Evolutionary conservation across 768 basidiomycete species (phyloP), one percentile per base, ranked within the genome.

Genomic region (Russula emetica): DNA sequence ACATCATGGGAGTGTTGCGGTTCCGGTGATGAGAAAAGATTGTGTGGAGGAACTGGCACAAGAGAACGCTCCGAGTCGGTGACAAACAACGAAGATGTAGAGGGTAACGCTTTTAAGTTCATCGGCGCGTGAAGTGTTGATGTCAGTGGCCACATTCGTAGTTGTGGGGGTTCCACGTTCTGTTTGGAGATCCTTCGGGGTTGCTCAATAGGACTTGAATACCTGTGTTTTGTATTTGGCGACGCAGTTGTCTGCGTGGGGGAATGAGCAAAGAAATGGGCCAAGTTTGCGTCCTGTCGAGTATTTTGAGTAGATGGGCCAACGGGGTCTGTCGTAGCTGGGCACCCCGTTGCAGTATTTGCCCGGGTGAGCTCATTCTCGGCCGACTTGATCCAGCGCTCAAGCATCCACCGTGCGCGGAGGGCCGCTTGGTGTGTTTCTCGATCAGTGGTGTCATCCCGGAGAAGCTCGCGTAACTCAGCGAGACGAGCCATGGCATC

Each of bases 231-330:
- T 14, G 40, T 13, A 2, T 56, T 47, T n/a, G 45, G 51, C 30
- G 52, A 22, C 3, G 22, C n/a, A 9, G 60, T 20, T 47, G 42
- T 62, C 16, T 28, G 64, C 7, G 67, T 68, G 8, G 67, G 67
- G n/a, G 67, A 68, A 62, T 60, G 52, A 2, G 67, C 36, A 26
- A 68, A 68, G 57, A 68, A 68, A 24, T 60, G 38, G 16, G 67
- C 61, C 28, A 68, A 28, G 55, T 68, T 68, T 22, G 65, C 47
- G 8, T 66, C 59, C 40, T 24, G 58, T 44, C 66, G 59, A 55
- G 63, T 38, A 16, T 36, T 40, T 18, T 32, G 44, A 2, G 49
- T 38, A 11, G 50, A 26, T 11, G 50, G 38, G 24, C 36, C n/a
- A 3, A 45, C 9, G 11, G 30, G 14, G 9, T 45, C 55, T 24